Evolutionary conservation across 345 rosid genomes (phyloP), one percentile per base, ranked within the genome.

Genomic region (Theobroma cacao): DNA sequence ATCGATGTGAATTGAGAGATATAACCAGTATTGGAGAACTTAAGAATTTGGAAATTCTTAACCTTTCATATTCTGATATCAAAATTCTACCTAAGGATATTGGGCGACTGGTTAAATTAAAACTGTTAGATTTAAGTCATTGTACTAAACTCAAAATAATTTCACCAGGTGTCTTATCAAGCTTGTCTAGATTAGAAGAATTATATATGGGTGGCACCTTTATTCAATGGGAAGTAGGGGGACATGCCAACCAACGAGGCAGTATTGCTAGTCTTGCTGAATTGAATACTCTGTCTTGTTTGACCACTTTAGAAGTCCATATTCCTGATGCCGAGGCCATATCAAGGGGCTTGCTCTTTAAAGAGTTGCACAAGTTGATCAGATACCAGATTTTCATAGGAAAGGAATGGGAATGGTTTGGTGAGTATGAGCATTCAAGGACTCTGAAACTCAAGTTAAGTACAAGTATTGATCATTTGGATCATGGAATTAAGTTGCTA

Each of bases 121-220:
- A 65, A 60, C 18, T 62, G 18, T 67, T 81, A 26, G 72, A 82
- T 61, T 62, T 83, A 70, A 74, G 10, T 0, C 0, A 1, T 11
- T 81, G 87, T 11, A 12, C 1, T 0, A 3, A 14, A 1, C 78
- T 84, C 1, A 18, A 47, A 79, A 67, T 43, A 10, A 77, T 85
- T 43, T 69, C 81, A 38, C 3, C 62, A 0, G 66, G 55, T 2
- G 61, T 87, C 10, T 52, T 87, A 0, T 45, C 72, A 40, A 61
- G 45, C 3, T 79, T 85, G 72, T 31, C 75, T 5, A 47, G 18
- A 7, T 75, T 83, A 22, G 89, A 87, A 72, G 87, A 84, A 18
- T 5, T 87, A 2, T 71, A 48, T 40, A 63, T 83, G 80, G 10
- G 11, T 0, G 0, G 58, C 5, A 55, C 79, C 31, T 81, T 55